These are phyloP conservation scores for Polychaeton citri DNA, from an alignment of 2,329 filamentous ascomycete genomes.

Conservation along the genomic window DNA sequence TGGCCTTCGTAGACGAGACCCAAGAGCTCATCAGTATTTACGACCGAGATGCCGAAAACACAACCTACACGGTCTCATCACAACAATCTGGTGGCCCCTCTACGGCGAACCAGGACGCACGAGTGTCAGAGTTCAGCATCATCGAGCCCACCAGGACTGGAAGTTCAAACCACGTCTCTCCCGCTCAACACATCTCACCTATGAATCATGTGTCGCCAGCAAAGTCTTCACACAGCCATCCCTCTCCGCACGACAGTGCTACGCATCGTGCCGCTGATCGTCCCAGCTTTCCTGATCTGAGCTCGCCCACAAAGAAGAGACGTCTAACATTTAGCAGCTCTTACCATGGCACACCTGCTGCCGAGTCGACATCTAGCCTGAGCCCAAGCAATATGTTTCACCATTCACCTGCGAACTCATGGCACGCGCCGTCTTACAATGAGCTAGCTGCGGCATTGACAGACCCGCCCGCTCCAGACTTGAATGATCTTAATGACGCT, in stretches of 20 bases:
- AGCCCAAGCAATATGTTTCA: not conserved
- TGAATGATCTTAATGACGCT: not conserved
- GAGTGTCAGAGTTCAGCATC: not conserved
- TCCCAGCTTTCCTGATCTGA: not conserved
- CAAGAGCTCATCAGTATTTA: slow-evolving; percentile 20
- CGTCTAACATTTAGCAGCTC: slow-evolving; percentile 8
- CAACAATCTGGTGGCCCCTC: not conserved
- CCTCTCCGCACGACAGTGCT: not conserved
- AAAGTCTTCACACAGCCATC: not conserved
- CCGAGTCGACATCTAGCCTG: not conserved
- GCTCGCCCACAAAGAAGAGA: slow-evolving; percentile 5
- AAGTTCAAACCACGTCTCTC: not conserved
- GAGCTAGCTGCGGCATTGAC: not conserved
- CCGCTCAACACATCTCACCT: not conserved
- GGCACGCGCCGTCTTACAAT: slow-evolving; percentile 2
- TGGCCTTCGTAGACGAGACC: slow-evolving; percentile 21
- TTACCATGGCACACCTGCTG: slow-evolving; percentile 7
- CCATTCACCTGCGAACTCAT: slow-evolving; percentile 8
- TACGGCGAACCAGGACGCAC: not conserved
- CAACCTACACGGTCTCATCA: not conserved
- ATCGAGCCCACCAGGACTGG: slow-evolving; percentile 3
- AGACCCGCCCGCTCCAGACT: not conserved
- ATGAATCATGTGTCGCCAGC: not conserved
- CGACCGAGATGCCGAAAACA: slow-evolving; percentile 14
- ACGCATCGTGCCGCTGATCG: too few relatives aligned